Evolutionary conservation across 2,329 filamentous ascomycete genomes (phyloP).

Genomic region (Fonsecaea pedrosoi): DNA sequence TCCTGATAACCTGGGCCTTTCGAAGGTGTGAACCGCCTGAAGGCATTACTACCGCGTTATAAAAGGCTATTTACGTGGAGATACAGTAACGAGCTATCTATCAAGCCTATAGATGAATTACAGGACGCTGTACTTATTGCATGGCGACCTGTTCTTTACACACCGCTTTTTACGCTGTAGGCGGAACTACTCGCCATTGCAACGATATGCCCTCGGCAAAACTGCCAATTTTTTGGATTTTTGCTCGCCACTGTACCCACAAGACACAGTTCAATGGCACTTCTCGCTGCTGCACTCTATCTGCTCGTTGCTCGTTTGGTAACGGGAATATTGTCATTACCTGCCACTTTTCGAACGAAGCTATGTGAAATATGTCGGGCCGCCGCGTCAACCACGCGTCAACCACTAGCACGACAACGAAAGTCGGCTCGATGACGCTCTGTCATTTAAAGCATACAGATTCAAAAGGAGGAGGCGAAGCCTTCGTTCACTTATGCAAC

Average conservation of each 20-base stretch:
- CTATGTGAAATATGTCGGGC: not conserved
- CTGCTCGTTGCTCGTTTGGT: no score
- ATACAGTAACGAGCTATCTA: not conserved
- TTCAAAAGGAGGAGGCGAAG: not conserved
- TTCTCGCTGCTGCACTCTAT: no score
- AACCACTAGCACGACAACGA: not conserved
- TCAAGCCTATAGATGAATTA: not conserved
- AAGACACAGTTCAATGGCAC: no score
- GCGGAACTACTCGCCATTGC: no score
- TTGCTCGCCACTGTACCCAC: no score
- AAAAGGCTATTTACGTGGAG: not conserved
- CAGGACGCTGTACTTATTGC: not conserved
- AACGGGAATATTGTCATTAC: no score
- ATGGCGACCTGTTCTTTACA: no score
- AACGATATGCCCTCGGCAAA: no score
- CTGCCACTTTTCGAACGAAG: not conserved
- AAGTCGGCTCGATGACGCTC: not conserved
- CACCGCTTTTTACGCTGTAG: no score
- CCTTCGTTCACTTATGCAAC: not conserved
- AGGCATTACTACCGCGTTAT: not conserved
- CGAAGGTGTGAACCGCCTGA: not conserved
- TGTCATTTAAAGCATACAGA: not conserved
- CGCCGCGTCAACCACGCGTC: not conserved
- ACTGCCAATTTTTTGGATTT: no score
- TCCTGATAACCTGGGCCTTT: not conserved